Evolutionary conservation across 305 asterid genomes (phyloP).

Genomic region (Ilex paraguariensis): DNA sequence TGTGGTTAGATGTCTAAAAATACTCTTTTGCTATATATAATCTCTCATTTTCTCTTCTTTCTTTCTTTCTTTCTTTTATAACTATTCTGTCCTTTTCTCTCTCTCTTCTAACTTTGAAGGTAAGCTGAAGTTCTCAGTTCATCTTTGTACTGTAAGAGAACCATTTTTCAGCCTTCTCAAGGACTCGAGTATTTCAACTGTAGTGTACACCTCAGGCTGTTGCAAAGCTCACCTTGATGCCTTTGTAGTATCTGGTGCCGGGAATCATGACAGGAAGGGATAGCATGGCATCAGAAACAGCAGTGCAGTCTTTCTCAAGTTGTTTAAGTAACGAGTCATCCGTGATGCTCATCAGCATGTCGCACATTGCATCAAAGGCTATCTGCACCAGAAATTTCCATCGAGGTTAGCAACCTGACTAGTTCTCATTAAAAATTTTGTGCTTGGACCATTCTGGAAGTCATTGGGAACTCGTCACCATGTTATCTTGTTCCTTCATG

Average conservation of each 20-base stretch:
- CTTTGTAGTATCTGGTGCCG: conserved; percentile 48
- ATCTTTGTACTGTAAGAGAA: no score
- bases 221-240: conserved; percentile 33
- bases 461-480: no score
- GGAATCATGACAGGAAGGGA: conserved; percentile 49
- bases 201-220: no score
- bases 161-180: no score
- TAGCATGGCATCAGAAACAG: conserved; percentile 45
- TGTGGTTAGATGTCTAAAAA: not conserved
- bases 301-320: conserved; percentile 34
- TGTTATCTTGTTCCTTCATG: no score
- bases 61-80: no score
- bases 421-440: not conserved
- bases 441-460: no score
- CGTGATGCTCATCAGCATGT: conserved; percentile 37
- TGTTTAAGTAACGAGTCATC: conserved; percentile 26
- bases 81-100: no score
- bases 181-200: no score
- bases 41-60: no score
- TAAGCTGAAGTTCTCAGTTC: no score
- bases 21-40: no score
- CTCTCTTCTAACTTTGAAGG: not conserved
- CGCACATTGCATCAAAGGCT: conserved; percentile 49
- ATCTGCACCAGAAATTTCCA: conserved; percentile 24
- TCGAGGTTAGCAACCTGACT: conserved; percentile 4